Evolutionary conservation across 495 filamentous ascomycete species (phyloP), one percentile per base, ranked within the genome.

Genomic region (Xylaria flabelliformis): DNA sequence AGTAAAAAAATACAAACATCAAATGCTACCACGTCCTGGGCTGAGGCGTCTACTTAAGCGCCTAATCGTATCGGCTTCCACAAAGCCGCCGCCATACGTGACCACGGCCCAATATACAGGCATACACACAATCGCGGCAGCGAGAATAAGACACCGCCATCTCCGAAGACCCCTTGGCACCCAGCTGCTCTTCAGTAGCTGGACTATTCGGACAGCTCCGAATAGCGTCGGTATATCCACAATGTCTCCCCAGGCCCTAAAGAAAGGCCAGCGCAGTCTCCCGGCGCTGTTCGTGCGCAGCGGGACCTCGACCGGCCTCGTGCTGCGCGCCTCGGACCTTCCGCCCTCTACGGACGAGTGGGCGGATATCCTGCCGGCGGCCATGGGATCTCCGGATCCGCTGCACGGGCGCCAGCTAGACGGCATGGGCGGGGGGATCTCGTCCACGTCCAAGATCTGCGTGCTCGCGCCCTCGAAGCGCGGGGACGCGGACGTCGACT

Each of bases 231-330:
- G 7, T 13, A 61, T 17, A 21, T 61, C 58, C 32, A 61, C 58
- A n/a, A 29, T 19, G 29, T 13, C 32, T 36, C 55, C 32, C 29
- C 55, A 19, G 3, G 34, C 42, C 44, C 24, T 24, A 7, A 12
- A 17, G 17, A 51, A 51, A 17, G 44, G 62, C 1, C 42, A 24
- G 36, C 69, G 74, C 44, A 79, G 75, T 58, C 83, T 91, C 26
- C 88, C 88, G 6, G 91, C 90, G 34, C 82, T 90, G 48, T 94
- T 92, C 80, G 91, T 91, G 76, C 90, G 92, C 70, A 91, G 91
- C 63, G 91, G 91, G 36, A 93, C 91, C 1, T 92, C 91, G 4
- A 89, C 89, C 62, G 92, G 89, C 15, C 82, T 93, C 4, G 83
- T 94, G 51, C 86, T 94, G 79, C 77, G 85, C 56, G 74, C 81